Evolutionary conservation across 805 yeast species (phyloP).

Genomic region (Ogataea methylovora): DNA sequence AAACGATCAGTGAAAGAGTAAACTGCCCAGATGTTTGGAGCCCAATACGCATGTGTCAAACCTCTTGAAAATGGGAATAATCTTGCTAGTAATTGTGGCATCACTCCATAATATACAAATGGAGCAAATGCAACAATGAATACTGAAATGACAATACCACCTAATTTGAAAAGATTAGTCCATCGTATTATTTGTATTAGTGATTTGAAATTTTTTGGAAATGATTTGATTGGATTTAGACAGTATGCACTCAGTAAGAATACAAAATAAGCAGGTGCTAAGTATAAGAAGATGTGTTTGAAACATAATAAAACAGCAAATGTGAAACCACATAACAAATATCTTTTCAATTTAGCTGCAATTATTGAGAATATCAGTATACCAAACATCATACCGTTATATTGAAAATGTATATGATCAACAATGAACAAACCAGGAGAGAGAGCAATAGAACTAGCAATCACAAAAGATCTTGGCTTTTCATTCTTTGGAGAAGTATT

Average conservation of each 20-base stretch:
- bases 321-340: conserved; percentile 55
- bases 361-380: conserved; percentile 67
- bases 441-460: conserved; percentile 72
- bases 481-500: conserved; percentile 33
- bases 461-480: conserved; percentile 53
- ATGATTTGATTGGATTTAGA: conserved; percentile 29
- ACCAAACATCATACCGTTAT: conserved; percentile 91
- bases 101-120: conserved; percentile 51
- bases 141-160: conserved; percentile 50
- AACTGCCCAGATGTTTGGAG: conserved; percentile 95
- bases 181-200: conserved; percentile 32
- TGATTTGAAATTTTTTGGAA: conserved; percentile 6
- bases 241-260: conserved; percentile 71
- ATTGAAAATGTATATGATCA: conserved; percentile 96
- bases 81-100: conserved; percentile 59
- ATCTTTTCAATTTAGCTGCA: conserved; percentile 52
- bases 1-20: conserved; percentile 78
- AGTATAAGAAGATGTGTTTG: conserved; percentile 86
- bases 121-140: conserved; percentile 74
- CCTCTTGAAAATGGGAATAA: conserved; percentile 94
- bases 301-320: conserved; percentile 80
- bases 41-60: conserved; percentile 97
- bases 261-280: conserved; percentile 91
- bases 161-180: conserved; percentile 55
- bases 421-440: conserved; percentile 88